Base-by-base conservation (phyloP, 306 rosid species). In the Elaeagnus macrophylla region DNA sequence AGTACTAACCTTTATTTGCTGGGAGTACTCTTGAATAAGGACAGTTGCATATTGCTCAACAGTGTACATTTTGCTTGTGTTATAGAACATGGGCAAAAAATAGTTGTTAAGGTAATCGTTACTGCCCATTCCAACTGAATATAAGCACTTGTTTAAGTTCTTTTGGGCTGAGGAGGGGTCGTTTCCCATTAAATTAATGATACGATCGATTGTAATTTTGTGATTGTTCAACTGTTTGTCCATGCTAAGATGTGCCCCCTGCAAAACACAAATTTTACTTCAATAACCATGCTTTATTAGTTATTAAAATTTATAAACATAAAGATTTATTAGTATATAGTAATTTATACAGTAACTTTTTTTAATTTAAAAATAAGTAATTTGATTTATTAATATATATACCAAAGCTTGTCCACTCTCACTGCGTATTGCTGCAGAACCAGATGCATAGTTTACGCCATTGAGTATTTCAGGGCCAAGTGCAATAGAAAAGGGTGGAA, bases 391-490 rank as follows among this genome's bases (percentile, higher is more conserved):
- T 3, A 37, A 11, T 12, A 17, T 1, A 37, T 10, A 46, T 56
- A 69, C 75, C 75, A 51, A 3, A 32, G 66, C 75, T 14, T 12
- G 47, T 1, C 90, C 94, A 0, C 70, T 75, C 25, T 75, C 81
- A 0, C 3, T 6, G 46, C 57, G 75, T 45, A 88, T 81, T 12
- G 94, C 94, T 0, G 88, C 78, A 9, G 65, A 36, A 1, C 89
- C 96, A 1, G 94, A 88, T 44, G 96, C 94, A 57, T 88, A 88
- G 32, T 88, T 88, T 14, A 79, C 85, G 3, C 96, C 94, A 56
- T 38, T 35, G 8, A 64, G 39, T 53, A 83, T 69, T 9, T 73
- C 61, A 1, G 53, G 9, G 60, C 19, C 69, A 0, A 3, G 35
- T 0, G 59, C 57, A 32, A 54, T 67, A 67, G 70, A 72, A 71